Percentiles rank a stretch among this genome's conserved stretches.
These are phyloP conservation scores for Meripilus lineatus DNA, from an alignment of 1,284 basidiomycete species.

Conservation along the genomic window DNA sequence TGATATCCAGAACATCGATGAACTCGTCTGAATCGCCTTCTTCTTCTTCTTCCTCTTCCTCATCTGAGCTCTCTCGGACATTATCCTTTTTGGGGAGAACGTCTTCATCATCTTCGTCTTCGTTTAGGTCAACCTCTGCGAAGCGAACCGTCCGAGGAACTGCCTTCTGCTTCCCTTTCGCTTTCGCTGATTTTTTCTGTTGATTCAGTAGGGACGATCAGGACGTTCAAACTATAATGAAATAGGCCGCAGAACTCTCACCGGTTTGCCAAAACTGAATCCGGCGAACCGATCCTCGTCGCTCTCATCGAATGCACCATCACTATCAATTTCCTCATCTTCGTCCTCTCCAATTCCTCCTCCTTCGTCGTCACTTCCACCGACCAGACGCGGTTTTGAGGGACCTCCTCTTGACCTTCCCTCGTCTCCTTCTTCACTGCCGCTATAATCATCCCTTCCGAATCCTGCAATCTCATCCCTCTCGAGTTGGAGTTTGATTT, in stretches of 20 bases:
- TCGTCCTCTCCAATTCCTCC: constrained; percentile 55
- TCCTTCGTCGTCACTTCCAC: constrained; percentile 54
- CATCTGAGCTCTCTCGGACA: constrained; percentile 27
- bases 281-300: constrained; percentile 79
- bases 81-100: constrained; percentile 32
- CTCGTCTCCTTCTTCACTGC: constrained; percentile 30
- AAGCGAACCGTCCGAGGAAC: constrained; percentile 32
- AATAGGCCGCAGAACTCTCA: constrained; percentile 22
- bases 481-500: constrained; percentile 50
- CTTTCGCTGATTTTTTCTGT: no score
- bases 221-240: neutral
- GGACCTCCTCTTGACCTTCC: constrained; percentile 25
- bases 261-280: constrained; percentile 49
- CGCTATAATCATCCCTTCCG: constrained; percentile 33
- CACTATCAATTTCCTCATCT: constrained; percentile 78
- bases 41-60: constrained; percentile 45
- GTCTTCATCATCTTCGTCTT: constrained; percentile 47
- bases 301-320: constrained; percentile 76
- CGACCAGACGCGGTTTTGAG: constrained; percentile 53
- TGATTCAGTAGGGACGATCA: no score
- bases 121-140: constrained; percentile 62
- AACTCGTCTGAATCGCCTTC: constrained; percentile 56
- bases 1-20: constrained; percentile 61
- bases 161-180: constrained; percentile 22
- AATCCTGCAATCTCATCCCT: constrained; percentile 45